A percentile compares a stretch with the other conserved stretches of the same genome.
Evolutionary conservation across 805 yeast genomes (phyloP).

Genomic region (Priceomyces medius): DNA sequence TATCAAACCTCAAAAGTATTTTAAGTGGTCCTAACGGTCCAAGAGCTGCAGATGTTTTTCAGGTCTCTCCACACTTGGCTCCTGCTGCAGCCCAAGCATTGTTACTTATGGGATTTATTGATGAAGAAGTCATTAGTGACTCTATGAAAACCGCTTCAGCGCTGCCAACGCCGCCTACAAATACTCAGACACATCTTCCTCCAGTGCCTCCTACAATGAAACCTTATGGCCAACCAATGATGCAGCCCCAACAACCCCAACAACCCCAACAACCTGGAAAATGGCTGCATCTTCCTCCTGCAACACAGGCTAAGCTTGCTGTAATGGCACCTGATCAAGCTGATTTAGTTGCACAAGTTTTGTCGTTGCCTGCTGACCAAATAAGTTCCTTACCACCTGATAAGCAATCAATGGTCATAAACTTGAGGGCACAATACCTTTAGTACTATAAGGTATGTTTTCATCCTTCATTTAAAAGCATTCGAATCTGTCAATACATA

Average conservation of each 20-base stretch:
- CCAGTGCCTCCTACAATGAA: slow-evolving; percentile 7
- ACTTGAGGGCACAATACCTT: slow-evolving; percentile 54
- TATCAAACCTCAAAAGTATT: slow-evolving; percentile 62
- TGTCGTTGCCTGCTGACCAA: slow-evolving; percentile 50
- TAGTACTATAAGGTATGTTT: slow-evolving; percentile 9
- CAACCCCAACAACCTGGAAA: slow-evolving; percentile 26
- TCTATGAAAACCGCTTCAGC: slow-evolving; percentile 39
- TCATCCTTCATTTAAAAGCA: not conserved
- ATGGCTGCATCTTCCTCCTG: slow-evolving; percentile 50
- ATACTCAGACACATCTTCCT: slow-evolving; percentile 10
- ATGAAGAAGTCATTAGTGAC: slow-evolving; percentile 62
- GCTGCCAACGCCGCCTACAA: slow-evolving; percentile 15
- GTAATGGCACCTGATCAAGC: slow-evolving; percentile 59
- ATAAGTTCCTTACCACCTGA: slow-evolving; percentile 49
- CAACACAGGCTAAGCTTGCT: slow-evolving; percentile 50
- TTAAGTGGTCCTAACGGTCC: slow-evolving; percentile 49
- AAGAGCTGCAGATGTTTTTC: slow-evolving; percentile 54
- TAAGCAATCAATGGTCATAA: slow-evolving; percentile 54
- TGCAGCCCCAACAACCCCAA: slow-evolving; percentile 12
- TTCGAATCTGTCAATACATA: not conserved
- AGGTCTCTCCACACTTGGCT: slow-evolving; percentile 56
- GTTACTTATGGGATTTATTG: slow-evolving; percentile 73
- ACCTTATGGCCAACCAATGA: slow-evolving; percentile 14
- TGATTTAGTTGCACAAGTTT: slow-evolving; percentile 52
- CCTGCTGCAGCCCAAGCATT: slow-evolving; percentile 71